Percentiles rank a stretch among this genome's conserved stretches.
These are phyloP conservation scores for Lathyrus sativus DNA, from an alignment of 306 rosid species.

Conservation along the genomic window DNA sequence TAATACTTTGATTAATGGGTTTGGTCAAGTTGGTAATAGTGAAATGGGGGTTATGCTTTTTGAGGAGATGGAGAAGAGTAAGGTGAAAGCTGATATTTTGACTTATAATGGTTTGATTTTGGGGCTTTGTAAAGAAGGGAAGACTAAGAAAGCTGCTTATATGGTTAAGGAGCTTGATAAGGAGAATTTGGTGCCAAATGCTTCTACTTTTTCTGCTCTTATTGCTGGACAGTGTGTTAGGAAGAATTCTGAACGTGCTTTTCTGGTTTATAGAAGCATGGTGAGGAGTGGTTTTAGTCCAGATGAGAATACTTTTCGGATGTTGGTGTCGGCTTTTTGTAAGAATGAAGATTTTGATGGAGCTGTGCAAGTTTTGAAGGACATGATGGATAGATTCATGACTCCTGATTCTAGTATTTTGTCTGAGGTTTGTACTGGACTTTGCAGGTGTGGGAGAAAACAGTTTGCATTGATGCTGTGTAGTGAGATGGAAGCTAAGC, in stretches of 20 bases:
- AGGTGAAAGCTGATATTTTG: conserved; percentile 66
- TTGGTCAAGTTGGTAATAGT: conserved; percentile 55
- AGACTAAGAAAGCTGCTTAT: conserved; percentile 78
- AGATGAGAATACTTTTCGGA: conserved; percentile 50
- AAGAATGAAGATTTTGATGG: conserved; percentile 72
- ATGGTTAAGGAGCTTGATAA: conserved; percentile 67
- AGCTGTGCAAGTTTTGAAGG: conserved; percentile 64
- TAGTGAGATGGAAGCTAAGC: conserved; percentile 53
- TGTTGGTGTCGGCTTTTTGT: conserved; percentile 62
- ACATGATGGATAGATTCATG: conserved; percentile 60
- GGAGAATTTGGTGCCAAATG: conserved; percentile 64
- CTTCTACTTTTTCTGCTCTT: conserved; percentile 78
- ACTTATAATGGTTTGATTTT: conserved; percentile 81
- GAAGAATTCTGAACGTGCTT: conserved; percentile 68
- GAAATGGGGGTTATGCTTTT: conserved; percentile 63
- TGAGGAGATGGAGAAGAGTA: conserved; percentile 71
- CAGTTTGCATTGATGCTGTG: conserved; percentile 42
- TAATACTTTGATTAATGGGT: conserved; percentile 73
- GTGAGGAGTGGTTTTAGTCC: conserved; percentile 66
- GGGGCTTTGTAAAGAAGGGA: conserved; percentile 85
- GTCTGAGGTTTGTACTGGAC: conserved; percentile 60
- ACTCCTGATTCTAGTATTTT: conserved; percentile 54
- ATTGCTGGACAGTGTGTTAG: conserved; percentile 64
- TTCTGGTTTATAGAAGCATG: conserved; percentile 73
- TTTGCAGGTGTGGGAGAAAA: conserved; percentile 49